Evolutionary conservation across 2,329 filamentous ascomycete genomes (phyloP).

Genomic region (Cladophialophora immunda): DNA sequence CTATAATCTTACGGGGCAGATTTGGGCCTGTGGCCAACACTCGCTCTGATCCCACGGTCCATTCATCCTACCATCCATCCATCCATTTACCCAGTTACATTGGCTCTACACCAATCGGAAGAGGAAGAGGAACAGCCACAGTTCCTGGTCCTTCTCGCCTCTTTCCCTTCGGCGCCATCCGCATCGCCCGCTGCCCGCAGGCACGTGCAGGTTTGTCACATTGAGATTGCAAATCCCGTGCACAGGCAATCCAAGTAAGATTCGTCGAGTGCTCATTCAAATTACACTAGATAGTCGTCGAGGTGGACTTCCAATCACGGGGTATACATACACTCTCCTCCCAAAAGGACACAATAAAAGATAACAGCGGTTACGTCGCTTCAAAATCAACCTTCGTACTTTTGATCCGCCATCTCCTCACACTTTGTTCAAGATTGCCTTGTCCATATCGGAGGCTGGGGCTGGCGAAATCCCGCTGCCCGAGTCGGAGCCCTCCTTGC

Average conservation of each 20-base stretch:
- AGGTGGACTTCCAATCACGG: conserved; percentile 1
- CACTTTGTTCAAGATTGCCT: conserved; percentile 20
- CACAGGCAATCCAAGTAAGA: background rate
- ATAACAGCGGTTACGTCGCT: background rate
- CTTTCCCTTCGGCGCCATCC: background rate
- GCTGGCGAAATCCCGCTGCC: conserved; percentile 22
- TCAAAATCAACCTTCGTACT: background rate
- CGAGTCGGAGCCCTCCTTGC: conserved; percentile 35
- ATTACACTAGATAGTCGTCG: conserved; percentile 3
- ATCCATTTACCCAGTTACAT: background rate
- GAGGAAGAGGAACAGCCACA: background rate
- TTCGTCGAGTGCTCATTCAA: background rate
- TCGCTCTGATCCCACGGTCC: too few relatives aligned
- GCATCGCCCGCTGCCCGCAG: background rate
- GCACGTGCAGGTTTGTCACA: background rate
- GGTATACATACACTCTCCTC: background rate
- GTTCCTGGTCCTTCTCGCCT: background rate
- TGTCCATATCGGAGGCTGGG: conserved; percentile 19
- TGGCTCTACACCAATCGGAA: background rate
- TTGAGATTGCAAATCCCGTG: background rate
- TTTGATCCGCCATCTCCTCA: conserved; percentile 7
- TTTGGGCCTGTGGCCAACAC: too few relatives aligned
- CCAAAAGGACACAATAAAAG: background rate
- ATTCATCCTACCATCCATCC: too few relatives aligned
- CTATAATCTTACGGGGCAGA: background rate